A percentile compares a stretch with the other conserved stretches of the same genome.
Conservation (phyloP, 352 stramenopile species). For the Globisporangium splendens region DNA sequence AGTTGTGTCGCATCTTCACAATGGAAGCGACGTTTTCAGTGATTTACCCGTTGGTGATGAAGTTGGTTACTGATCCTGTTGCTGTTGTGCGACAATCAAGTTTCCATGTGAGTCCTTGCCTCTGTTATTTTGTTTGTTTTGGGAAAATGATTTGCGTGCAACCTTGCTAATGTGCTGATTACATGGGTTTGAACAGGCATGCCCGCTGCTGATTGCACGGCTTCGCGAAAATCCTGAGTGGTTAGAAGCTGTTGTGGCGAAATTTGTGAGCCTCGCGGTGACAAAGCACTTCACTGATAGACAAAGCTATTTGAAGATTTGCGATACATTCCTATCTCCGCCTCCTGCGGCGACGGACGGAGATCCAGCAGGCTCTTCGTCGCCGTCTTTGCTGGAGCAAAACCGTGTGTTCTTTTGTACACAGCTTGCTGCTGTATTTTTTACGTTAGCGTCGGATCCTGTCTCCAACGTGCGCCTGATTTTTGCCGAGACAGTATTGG, state of each 20-base stretch:
- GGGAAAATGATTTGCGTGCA: not conserved
- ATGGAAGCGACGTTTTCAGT: slow-evolving; percentile 67
- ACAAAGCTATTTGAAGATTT: slow-evolving; percentile 70
- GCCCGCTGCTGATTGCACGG: slow-evolving; percentile 53
- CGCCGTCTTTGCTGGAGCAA: not conserved
- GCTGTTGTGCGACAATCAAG: slow-evolving; percentile 70
- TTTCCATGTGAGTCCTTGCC: slow-evolving; percentile 30
- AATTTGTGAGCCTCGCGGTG: slow-evolving; percentile 46
- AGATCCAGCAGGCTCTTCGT: not conserved
- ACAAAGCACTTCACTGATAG: slow-evolving; percentile 61
- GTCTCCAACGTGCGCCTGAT: slow-evolving; percentile 77
- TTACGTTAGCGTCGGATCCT: slow-evolving; percentile 48
- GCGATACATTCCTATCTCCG: slow-evolving; percentile 41
- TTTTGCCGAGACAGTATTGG: slow-evolving; percentile 43
- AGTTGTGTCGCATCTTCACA: slow-evolving; percentile 72
- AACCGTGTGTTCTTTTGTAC: slow-evolving; percentile 43
- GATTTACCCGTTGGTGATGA: slow-evolving; percentile 70
- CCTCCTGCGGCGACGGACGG: not conserved
- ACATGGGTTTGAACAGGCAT: slow-evolving; percentile 32
- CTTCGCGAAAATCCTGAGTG: slow-evolving; percentile 44
- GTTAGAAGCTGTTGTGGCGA: slow-evolving; percentile 39
- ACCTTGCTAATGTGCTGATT: slow-evolving; percentile 4
- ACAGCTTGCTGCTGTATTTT: slow-evolving; percentile 47
- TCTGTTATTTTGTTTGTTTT: too few relatives aligned
- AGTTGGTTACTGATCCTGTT: slow-evolving; percentile 74